Evolutionary conservation across 2,329 filamentous ascomycete species (phyloP).

Genomic region (Tolypocladium album): DNA sequence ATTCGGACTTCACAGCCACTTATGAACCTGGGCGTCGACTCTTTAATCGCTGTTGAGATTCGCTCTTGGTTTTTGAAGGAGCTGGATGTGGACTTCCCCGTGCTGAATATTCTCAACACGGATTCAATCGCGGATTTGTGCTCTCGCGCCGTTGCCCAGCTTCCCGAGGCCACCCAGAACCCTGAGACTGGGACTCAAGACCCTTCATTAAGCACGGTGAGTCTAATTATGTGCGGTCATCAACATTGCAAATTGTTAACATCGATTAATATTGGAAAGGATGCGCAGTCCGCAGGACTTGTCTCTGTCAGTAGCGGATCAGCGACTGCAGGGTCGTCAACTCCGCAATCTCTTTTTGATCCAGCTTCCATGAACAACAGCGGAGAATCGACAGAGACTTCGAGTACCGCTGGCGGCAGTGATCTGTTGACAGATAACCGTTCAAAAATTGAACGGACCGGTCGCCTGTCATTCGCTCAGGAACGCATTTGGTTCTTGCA

Average conservation of each 20-base stretch:
- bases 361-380: neutral
- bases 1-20: neutral
- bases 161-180: neutral
- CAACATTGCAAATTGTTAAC: neutral
- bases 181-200: neutral
- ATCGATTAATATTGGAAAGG: neutral
- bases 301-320: neutral
- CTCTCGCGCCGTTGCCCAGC: slow-evolving; percentile 1
- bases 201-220: neutral
- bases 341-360: neutral
- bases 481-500: slow-evolving; percentile 29
- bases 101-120: slow-evolving; percentile 24
- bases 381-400: neutral
- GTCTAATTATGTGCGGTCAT: neutral
- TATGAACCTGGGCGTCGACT: slow-evolving; percentile 16
- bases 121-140: slow-evolving; percentile 7
- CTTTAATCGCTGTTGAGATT: slow-evolving; percentile 23
- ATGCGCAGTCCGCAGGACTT: neutral
- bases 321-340: neutral
- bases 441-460: slow-evolving; percentile 1
- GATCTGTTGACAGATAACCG: neutral
- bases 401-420: neutral
- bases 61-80: slow-evolving; percentile 39
- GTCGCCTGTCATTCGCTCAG: slow-evolving; percentile 27
- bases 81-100: slow-evolving; percentile 29